Conservation (phyloP, 2,329 filamentous ascomycete species). For the Chaetomium olivaceum region DNA sequence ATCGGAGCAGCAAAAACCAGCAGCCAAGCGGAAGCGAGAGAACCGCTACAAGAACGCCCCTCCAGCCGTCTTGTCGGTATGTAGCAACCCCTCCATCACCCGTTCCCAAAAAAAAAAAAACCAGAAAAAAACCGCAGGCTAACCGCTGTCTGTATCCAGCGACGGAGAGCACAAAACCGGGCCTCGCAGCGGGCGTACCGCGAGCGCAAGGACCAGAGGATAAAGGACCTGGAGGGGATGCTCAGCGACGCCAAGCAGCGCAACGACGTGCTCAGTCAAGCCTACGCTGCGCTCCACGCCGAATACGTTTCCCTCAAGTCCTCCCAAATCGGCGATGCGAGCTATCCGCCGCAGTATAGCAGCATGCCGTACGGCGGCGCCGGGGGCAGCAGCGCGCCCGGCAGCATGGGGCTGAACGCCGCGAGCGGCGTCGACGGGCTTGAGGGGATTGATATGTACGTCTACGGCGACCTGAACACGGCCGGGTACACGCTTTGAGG, state of each 20-base stretch:
- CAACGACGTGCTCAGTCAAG: slow-evolving; percentile 56
- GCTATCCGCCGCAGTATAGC: slow-evolving; percentile 13
- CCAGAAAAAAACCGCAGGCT: not conserved
- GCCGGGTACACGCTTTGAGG: not conserved
- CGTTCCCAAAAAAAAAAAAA: too few species aligned
- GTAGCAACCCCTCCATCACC: slow-evolving; percentile 25
- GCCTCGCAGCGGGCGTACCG: slow-evolving; percentile 63
- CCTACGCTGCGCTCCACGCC: slow-evolving; percentile 52
- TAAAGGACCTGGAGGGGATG: slow-evolving; percentile 61
- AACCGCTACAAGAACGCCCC: slow-evolving; percentile 56
- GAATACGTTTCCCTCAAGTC: slow-evolving; percentile 46
- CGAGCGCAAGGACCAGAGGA: slow-evolving; percentile 65
- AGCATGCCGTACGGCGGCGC: slow-evolving; percentile 24
- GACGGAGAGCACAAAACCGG: slow-evolving; percentile 60
- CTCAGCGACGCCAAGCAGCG: slow-evolving; percentile 55
- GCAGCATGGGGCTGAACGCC: slow-evolving; percentile 24
- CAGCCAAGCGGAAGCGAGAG: slow-evolving; percentile 51
- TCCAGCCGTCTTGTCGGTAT: slow-evolving; percentile 51
- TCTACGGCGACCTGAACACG: not conserved
- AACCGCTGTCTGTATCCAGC: slow-evolving; percentile 40
- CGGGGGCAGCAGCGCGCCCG: slow-evolving; percentile 17
- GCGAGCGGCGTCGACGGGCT: slow-evolving; percentile 30
- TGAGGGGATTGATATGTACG: slow-evolving; percentile 33
- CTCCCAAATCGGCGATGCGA: slow-evolving; percentile 35
- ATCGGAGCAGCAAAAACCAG: slow-evolving; percentile 38